Evolutionary conservation across 202 grass and related monocot species (phyloP), one percentile per base, ranked within the genome.

Genomic region (Schoenoplectus triqueter): DNA sequence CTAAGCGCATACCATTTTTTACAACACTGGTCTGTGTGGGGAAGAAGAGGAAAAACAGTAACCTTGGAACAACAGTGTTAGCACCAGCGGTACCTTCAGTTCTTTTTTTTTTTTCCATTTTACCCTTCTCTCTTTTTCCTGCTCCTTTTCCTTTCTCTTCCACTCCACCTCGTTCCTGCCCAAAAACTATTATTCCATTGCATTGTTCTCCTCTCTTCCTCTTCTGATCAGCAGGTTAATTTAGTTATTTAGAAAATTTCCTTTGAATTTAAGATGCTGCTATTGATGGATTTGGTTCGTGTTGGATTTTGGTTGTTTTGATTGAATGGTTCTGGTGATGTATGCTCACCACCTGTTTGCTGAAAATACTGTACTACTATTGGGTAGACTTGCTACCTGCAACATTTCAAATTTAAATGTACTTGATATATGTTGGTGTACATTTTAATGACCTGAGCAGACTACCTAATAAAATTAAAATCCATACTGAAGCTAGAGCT

Each of bases 161-260:
- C 31, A 31, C 31, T 31, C 31, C 31, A 31, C 31, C 31, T 31
- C 31, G 31, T 10, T 86, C 87, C 66, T 86, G 86, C 78, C 78
- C 31, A 52, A 55, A 49, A 46, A 5, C 10, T 70, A 41, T 85
- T 89, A 40, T 85, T 50, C 82, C 21, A 49, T 5, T 7, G 6
- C 2, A 31, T 31, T 31, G 50, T 86, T 85, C 19, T 55, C 77
- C 74, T 78, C 87, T 21, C 47, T 89, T 64, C 77, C 59, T 89
- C 60, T 10, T 82, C 3, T 84, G 84, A 65, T 71, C 42, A 48
- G 54, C 54, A 89, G 84, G 79, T 86, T 5, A 56, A 13, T 79
- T 82, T 71, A 14, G 5, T 40, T 47, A 52, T 50, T 69, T 84
- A 6, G 17, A 67, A 20, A 13, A 52, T 62, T 40, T 22, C 31